Evolutionary conservation across 75 land plant genomes (phyloP).

Genomic region (Selaginella tamariscina): DNA sequence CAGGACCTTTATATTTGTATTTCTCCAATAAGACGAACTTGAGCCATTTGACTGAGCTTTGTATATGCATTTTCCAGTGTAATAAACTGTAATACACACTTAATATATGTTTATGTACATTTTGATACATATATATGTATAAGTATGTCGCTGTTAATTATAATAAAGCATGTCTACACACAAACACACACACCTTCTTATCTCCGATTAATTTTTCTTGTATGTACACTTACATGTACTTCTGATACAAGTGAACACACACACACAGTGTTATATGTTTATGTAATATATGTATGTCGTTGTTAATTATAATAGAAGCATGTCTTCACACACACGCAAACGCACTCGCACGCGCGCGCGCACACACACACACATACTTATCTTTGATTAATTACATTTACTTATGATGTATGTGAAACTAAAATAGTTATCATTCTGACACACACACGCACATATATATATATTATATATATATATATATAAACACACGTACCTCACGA

Average conservation of each 20-base stretch:
- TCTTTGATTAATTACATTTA: no score
- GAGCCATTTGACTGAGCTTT: slow-evolving; percentile 26
- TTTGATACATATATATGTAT: neutral
- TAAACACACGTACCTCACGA: slow-evolving; percentile 22
- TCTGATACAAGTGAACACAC: neutral
- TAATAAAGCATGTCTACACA: neutral
- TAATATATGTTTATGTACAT: neutral
- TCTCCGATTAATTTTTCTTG: neutral
- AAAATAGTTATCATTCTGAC: no score
- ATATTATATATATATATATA: neutral
- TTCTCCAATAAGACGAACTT: slow-evolving; percentile 17
- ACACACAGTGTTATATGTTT: no score
- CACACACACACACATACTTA: no score
- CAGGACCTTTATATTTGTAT: slow-evolving; percentile 3
- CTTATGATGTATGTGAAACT: no score
- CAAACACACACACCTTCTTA: neutral
- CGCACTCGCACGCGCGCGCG: no score
- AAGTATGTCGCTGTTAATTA: neutral
- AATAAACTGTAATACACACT: slow-evolving; percentile 20
- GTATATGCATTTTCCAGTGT: slow-evolving; percentile 26
- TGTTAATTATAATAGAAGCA: no score
- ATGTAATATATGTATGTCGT: no score
- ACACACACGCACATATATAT: neutral
- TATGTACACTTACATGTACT: neutral
- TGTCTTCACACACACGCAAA: neutral